Percentiles rank a stretch among this genome's conserved stretches.
These are phyloP conservation scores for Ulmus americana DNA, from an alignment of 331 rosid species.

Conservation along the genomic window DNA sequence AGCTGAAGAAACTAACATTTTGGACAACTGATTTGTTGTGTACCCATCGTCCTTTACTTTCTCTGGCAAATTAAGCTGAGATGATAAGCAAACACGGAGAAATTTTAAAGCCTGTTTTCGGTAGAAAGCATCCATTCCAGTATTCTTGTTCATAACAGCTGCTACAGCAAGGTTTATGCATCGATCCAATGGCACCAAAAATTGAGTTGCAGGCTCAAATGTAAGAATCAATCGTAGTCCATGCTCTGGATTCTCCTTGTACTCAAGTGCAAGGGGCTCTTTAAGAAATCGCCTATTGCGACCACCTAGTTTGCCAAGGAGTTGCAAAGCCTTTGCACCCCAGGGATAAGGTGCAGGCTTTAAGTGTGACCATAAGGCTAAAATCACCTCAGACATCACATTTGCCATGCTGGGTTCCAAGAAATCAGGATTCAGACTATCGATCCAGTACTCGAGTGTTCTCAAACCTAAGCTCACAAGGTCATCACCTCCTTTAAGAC, in stretches of 20 bases:
- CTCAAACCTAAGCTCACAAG: constrained; percentile 86
- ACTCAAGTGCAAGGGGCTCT: constrained; percentile 90
- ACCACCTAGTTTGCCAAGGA: constrained; percentile 96
- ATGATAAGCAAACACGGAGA: constrained; percentile 81
- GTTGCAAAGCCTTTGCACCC: constrained; percentile 98
- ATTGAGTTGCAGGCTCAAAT: constrained; percentile 96
- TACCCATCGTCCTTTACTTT: constrained; percentile 62
- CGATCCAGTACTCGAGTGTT: constrained; percentile 97
- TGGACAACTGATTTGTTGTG: constrained; percentile 67
- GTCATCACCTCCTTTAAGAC: constrained; percentile 87
- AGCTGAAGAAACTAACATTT: constrained; percentile 59
- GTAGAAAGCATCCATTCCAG: constrained; percentile 73
- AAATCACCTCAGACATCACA: constrained; percentile 86
- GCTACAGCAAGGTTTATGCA: constrained; percentile 97
- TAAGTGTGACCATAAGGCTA: constrained; percentile 91
- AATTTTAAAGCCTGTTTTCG: constrained; percentile 82
- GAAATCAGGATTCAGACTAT: constrained; percentile 95
- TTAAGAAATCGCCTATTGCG: constrained; percentile 95
- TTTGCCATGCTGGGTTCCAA: constrained; percentile 99
- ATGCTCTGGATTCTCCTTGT: constrained; percentile 97
- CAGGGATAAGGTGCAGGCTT: constrained; percentile 82
- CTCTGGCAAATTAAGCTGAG: constrained; percentile 97
- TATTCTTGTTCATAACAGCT: constrained; percentile 65
- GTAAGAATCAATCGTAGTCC: constrained; percentile 91
- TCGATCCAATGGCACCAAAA: constrained; percentile 94